Base-by-base conservation (phyloP, 805 yeast genomes). In the Metschnikowia colocasiae region DNA sequence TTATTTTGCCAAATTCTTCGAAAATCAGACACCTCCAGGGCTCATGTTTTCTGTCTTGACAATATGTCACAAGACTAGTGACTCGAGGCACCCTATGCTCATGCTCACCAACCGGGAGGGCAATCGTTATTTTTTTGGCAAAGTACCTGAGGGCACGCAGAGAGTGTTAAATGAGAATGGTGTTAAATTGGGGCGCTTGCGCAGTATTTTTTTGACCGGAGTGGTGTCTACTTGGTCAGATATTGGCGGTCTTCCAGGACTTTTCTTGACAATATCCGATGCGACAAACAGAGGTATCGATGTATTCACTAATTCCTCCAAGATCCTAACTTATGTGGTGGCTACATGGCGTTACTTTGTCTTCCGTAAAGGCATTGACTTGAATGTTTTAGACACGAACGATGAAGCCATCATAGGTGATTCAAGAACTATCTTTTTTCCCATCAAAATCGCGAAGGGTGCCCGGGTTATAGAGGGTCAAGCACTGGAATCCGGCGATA, bases 231-330 rank as follows among this genome's bases (percentile, higher is more conserved):
- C 76, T 45, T 92, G 97, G 97, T 63, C 76, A 5, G 75, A 83
- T n/a, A 68, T 89, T 2, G 88, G 95, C n/a, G 99, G 99, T 0
- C 64, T 92, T 6, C 97, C 98, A 0, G 99, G 99, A 0, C 68
- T 88, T 57, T 79, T 92, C 41, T 68, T 92, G 43, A 88, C 97
- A 0, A 73, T 86, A 12, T 82, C 87, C 47, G 97, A 89, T 56
- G 86, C 88, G 56, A 90, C 89, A 1, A 73, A 76, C 51, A 75
- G 77, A 40, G 72, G 72, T 6, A 61, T 87, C 32, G 74, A 74
- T n/a, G 67, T 88, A 0, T 75, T 67, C 56, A 78, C 81, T 41
- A 71, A 76, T 47, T 64, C 64, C 26, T 49, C 62, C 42, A 55
- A 54, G 32, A 48, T 69, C 13, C 50, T 68, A 18, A 52, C 62